Conservation (phyloP, 148 eudicot genomes). For the Rhododendron ferrugineum region DNA sequence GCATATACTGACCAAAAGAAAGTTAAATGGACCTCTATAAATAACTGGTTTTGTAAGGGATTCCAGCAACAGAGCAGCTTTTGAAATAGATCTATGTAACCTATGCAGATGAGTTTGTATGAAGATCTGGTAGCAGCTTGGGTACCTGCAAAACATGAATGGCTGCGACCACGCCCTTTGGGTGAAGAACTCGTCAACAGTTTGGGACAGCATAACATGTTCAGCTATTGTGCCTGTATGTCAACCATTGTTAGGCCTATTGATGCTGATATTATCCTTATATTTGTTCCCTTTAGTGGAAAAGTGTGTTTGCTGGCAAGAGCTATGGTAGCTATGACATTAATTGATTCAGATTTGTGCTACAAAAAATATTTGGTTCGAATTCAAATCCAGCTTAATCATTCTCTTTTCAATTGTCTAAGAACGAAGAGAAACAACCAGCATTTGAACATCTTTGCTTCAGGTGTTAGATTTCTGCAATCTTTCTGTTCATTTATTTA, state of each 20-base stretch:
- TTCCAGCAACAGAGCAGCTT: not conserved
- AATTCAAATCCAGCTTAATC: not conserved
- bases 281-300: not conserved
- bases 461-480: not conserved
- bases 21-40: not conserved
- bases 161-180: slow-evolving; percentile 72
- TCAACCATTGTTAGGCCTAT: slow-evolving; percentile 16
- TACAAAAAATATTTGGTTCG: not conserved
- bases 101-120: slow-evolving; percentile 90
- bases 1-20: not conserved
- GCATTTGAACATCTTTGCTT: not conserved
- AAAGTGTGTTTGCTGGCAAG: not conserved
- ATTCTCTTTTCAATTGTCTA: not conserved
- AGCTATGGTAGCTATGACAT: not conserved
- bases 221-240: slow-evolving; percentile 96
- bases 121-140: slow-evolving; percentile 99
- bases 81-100: slow-evolving; percentile 3
- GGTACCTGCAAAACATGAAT: slow-evolving; percentile 91
- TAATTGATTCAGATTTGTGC: not conserved
- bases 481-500: not conserved
- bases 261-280: not conserved
- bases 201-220: slow-evolving; percentile 79
- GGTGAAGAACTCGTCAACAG: slow-evolving; percentile 70
- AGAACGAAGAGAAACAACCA: not conserved
- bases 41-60: not conserved